phyloP scores from a whole-genome alignment of 2,329 filamentous ascomycete genomes.

The Pseudogymnoascus sp. region DNA sequence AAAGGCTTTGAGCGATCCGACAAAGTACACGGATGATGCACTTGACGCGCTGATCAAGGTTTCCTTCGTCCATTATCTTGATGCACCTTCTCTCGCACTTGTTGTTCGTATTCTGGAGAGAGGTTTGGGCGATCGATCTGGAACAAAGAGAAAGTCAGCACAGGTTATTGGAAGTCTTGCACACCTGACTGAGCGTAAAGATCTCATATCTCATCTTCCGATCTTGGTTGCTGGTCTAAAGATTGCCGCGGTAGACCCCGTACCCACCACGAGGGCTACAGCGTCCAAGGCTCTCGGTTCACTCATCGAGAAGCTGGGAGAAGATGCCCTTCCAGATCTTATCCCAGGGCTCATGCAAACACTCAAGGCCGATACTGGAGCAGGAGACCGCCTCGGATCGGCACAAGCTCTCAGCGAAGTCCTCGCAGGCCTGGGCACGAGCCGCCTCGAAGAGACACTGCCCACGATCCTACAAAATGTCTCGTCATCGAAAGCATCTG shows the following conservation, averaged over 20 bases:
- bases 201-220: slow-evolving; percentile 83
- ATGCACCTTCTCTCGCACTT: slow-evolving; percentile 88
- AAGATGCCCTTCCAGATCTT: slow-evolving; percentile 92
- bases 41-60: slow-evolving; percentile 93
- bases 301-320: slow-evolving; percentile 94
- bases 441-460: slow-evolving; percentile 87
- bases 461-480: slow-evolving; percentile 96
- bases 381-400: slow-evolving; percentile 90
- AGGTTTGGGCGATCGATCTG: slow-evolving; percentile 82
- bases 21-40: slow-evolving; percentile 92
- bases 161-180: slow-evolving; percentile 98
- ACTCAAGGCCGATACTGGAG: slow-evolving; percentile 93
- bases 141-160: slow-evolving; percentile 90
- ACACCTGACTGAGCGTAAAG: slow-evolving; percentile 93
- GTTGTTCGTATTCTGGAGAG: slow-evolving; percentile 94
- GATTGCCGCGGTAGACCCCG: slow-evolving; percentile 84
- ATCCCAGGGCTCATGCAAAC: slow-evolving; percentile 97
- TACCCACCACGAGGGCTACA: slow-evolving; percentile 91
- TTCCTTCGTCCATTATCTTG: slow-evolving; percentile 97
- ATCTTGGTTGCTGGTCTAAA: slow-evolving; percentile 88
- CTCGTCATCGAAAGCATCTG: slow-evolving; percentile 78
- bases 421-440: slow-evolving; percentile 86
- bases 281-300: slow-evolving; percentile 94
- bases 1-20: slow-evolving; percentile 94
- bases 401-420: slow-evolving; percentile 96